Conservation (phyloP, 192 early-diverging fungal species). For the Pilaira anomala region DNA sequence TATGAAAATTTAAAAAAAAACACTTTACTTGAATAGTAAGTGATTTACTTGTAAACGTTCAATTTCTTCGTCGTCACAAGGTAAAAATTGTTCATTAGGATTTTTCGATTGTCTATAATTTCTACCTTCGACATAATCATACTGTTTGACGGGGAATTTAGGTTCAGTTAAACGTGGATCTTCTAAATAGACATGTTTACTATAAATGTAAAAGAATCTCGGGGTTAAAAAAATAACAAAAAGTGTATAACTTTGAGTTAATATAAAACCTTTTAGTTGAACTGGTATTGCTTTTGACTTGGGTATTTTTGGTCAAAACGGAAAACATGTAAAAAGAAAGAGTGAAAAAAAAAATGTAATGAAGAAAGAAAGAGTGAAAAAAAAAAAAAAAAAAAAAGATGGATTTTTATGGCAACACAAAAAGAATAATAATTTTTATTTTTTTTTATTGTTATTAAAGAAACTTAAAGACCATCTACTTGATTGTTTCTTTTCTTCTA, state of each 20-base stretch:
- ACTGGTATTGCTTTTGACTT: constrained; percentile 4
- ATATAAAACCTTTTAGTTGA: background rate
- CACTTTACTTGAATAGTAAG: constrained; percentile 12
- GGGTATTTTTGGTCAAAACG: background rate
- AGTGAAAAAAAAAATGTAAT: background rate
- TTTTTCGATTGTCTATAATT: constrained; percentile 14
- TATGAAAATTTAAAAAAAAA: background rate
- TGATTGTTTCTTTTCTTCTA: constrained; percentile 3
- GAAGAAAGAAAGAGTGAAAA: background rate
- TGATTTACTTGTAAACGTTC: constrained; percentile 30
- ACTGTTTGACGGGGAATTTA: constrained; percentile 19
- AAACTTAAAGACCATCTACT: constrained; percentile 30
- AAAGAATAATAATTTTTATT: background rate
- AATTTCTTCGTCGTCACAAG: constrained; percentile 36
- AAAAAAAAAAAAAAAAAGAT: no score
- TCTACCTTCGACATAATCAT: constrained; percentile 28
- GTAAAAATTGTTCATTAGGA: constrained; percentile 19
- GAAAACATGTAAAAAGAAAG: background rate
- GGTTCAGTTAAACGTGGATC: background rate
- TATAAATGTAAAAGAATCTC: background rate
- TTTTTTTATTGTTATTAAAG: constrained; percentile 26
- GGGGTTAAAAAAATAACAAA: background rate
- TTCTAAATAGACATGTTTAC: background rate
- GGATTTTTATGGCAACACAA: no score
- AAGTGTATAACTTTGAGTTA: background rate